Conservation (phyloP, 139 green algal species). For the Coelastrella sp. region DNA sequence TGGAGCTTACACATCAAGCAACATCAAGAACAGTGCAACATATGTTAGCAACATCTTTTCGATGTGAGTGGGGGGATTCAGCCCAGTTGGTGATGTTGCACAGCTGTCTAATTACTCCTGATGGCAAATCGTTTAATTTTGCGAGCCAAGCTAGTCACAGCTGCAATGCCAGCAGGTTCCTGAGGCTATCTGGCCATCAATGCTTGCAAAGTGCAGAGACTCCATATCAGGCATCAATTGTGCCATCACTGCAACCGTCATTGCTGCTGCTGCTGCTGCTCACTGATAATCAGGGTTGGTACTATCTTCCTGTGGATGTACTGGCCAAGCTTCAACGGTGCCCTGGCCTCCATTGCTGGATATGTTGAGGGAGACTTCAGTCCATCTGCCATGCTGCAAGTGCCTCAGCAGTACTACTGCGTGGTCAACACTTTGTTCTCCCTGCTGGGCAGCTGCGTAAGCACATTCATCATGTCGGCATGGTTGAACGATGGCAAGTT, state of each 20-base stretch:
- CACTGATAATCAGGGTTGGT: conserved; percentile 50
- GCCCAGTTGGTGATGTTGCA: not conserved
- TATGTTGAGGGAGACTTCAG: not conserved
- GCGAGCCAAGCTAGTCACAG: not conserved
- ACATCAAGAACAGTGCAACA: conserved; percentile 36
- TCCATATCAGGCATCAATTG: too few species aligned
- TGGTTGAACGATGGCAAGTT: conserved; percentile 53
- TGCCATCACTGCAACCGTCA: not conserved
- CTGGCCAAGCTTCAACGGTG: conserved; percentile 74
- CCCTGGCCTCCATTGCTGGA: conserved; percentile 56
- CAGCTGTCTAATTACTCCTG: not conserved
- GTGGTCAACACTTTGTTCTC: conserved; percentile 74
- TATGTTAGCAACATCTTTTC: conserved; percentile 17
- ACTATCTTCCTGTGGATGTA: conserved; percentile 69
- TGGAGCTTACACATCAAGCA: conserved; percentile 12
- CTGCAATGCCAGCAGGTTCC: not conserved
- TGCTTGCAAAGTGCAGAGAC: too few species aligned
- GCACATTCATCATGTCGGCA: conserved; percentile 60
- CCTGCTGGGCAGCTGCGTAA: conserved; percentile 60
- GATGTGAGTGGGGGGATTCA: not conserved
- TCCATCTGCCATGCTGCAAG: not conserved
- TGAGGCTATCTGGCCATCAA: too few species aligned
- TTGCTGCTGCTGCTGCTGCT: conserved; percentile 24
- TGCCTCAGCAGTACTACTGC: conserved; percentile 44
- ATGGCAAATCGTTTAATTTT: not conserved